Conservation (phyloP, 179 eudicot genomes). For the Sideroxylon spinosum region DNA sequence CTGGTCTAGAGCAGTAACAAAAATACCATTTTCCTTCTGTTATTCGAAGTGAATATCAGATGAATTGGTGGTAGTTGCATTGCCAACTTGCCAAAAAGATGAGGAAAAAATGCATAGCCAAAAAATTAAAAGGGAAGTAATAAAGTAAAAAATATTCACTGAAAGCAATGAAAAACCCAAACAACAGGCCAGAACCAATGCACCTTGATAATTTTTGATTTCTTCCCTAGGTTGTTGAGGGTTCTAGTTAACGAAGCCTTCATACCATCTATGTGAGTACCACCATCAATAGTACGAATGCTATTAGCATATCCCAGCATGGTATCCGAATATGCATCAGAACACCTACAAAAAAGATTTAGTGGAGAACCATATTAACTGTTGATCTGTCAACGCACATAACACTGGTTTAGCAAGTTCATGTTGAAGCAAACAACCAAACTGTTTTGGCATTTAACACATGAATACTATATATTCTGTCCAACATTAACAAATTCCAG, state of each 20-base stretch:
- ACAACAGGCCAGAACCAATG: slow-evolving; percentile 5
- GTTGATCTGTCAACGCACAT: not conserved
- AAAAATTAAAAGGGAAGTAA: not conserved
- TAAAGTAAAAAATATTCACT: not conserved
- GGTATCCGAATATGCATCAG: slow-evolving; percentile 96
- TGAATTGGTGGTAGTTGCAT: no score
- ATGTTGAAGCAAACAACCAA: not conserved
- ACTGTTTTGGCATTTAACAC: not conserved
- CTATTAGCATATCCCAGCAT: slow-evolving; percentile 93
- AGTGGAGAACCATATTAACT: slow-evolving; percentile 14
- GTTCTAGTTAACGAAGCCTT: slow-evolving; percentile 86
- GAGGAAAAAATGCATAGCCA: no score
- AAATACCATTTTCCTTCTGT: no score
- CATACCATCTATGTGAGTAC: slow-evolving; percentile 92
- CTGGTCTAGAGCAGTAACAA: no score
- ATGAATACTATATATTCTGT: not conserved
- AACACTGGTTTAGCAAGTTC: not conserved
- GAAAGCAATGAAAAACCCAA: not conserved
- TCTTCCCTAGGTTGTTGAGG: slow-evolving; percentile 72
- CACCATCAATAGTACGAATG: slow-evolving; percentile 96
- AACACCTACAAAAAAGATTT: slow-evolving; percentile 50
- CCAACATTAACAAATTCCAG: not conserved
- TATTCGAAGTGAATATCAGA: no score
- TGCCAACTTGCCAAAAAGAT: no score
- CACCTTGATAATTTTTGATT: slow-evolving; percentile 84